A percentile compares a stretch with the other conserved stretches of the same genome.
Conservation (phyloP, 305 asterid genomes). For the Lippia alba region DNA sequence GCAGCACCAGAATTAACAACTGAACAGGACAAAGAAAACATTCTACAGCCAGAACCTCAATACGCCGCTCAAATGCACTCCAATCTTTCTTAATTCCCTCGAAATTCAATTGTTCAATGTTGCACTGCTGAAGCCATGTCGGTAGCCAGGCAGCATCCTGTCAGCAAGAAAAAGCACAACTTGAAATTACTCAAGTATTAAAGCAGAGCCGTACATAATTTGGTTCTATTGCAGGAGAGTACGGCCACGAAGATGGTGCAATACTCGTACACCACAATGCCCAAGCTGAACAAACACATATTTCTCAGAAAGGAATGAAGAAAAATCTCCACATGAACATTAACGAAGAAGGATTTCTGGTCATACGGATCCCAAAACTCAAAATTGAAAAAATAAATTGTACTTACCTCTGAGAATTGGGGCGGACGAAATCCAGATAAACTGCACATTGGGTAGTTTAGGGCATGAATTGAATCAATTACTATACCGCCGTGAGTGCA, state of each 20-base stretch:
- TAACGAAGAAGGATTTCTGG: not conserved
- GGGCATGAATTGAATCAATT: not conserved
- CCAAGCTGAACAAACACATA: conserved; percentile 3
- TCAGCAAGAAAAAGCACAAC: conserved; percentile 9
- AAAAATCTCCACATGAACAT: not conserved
- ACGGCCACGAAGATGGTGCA: conserved; percentile 13
- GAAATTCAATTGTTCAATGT: conserved; percentile 34
- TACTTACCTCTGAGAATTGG: conserved; percentile 66
- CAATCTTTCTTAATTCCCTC: conserved; percentile 36
- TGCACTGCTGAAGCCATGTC: conserved; percentile 61
- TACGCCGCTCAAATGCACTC: conserved; percentile 42
- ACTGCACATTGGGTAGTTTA: conserved; percentile 41
- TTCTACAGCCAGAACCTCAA: conserved; percentile 41
- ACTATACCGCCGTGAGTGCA: not conserved
- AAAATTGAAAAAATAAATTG: not conserved
- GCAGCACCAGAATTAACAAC: not conserved
- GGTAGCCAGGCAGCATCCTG: conserved; percentile 71
- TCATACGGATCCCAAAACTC: not conserved
- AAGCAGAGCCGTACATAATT: not conserved
- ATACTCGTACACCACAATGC: not conserved
- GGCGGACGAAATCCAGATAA: conserved; percentile 62
- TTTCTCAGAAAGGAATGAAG: not conserved
- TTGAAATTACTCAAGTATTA: not conserved
- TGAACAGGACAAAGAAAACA: not conserved
- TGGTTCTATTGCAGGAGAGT: not conserved